Base-by-base conservation (phyloP, 139 green algal genomes). In the Chlamydomonas schloesseri region DNA sequence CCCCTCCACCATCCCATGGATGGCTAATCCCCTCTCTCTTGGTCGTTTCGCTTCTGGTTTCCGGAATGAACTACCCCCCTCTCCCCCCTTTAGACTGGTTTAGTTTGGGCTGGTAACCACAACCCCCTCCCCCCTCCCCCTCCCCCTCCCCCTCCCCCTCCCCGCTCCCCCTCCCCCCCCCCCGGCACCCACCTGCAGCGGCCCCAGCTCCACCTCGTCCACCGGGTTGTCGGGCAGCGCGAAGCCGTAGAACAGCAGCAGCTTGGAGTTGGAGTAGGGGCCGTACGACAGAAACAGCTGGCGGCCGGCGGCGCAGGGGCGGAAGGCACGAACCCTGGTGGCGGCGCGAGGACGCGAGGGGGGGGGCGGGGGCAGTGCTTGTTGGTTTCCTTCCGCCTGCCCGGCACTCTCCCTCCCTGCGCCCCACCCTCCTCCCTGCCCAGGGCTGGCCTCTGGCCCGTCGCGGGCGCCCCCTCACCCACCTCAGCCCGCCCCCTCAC, bases 231-330 rank as follows among this genome's bases (percentile, higher is more conserved):
- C 33, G 15, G 60, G 46, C 1, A 95, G 50, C 11, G 85, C 88
- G 74, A 97, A 97, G 23, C 94, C 94, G 64, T 97, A 97, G 88
- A 94, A 96, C 42, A 95, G 90, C 85, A 97, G 92, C 74, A 97
- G 89, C 85, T 97, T 92, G 1, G 84, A 55, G 76, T 97, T 97
- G 73, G 91, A 79, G 67, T 96, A 89, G 0, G 94, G 91, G 0
- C 95, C 95, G 76, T 97, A 97, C 9, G 90, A 95, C n/a, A 97
- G 89, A 77, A 89, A 95, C 2, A 93, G 80, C 82, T 96, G 84
- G 58, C 91, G 33, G 3, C 91, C 90, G 69, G 85, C 20, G 3
- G 68, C 36, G 60, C 87, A 91, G 58, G 89, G 89, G 29, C 94
- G 76, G 80, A 97, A 96, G 28, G 62, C 83, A 0, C 83, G 89